A percentile compares a stretch with the other conserved stretches of the same genome.
These are phyloP conservation scores for Colletotrichum trifolii DNA, from an alignment of 2,329 filamentous ascomycete genomes.

Conservation along the genomic window DNA sequence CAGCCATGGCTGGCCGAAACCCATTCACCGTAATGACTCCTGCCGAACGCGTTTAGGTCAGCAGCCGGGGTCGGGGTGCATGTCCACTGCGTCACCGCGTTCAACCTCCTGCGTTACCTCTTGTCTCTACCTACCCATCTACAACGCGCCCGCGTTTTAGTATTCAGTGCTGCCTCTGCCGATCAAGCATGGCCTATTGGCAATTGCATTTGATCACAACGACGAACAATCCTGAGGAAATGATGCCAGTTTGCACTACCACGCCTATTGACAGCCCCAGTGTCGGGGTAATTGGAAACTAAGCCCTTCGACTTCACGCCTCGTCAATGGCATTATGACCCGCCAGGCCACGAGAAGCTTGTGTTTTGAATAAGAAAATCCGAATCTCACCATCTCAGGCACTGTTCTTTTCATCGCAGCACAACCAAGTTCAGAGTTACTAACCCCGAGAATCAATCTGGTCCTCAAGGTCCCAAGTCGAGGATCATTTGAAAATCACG, in stretches of 20 bases:
- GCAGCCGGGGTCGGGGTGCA: slow-evolving; percentile 15
- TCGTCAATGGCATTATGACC: slow-evolving; percentile 40
- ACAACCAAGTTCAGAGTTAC: too few species aligned
- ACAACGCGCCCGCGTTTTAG: too few species aligned
- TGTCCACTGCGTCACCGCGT: slow-evolving; percentile 29
- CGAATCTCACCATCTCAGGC: not conserved
- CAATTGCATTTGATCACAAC: slow-evolving; percentile 1
- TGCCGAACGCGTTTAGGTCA: slow-evolving; percentile 24
- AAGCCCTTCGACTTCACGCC: slow-evolving; percentile 43
- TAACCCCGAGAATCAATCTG: too few species aligned
- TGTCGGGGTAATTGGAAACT: slow-evolving; percentile 59
- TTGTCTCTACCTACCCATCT: too few species aligned
- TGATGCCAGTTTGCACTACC: slow-evolving; percentile 39
- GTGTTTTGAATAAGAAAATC: not conserved
- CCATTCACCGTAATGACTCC: slow-evolving; percentile 11
- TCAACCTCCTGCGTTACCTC: not conserved
- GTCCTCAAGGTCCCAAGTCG: not conserved
- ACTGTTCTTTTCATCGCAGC: not conserved
- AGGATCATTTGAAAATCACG: not conserved
- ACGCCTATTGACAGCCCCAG: slow-evolving; percentile 60
- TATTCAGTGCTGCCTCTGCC: not conserved
- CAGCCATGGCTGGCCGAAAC: slow-evolving; percentile 11
- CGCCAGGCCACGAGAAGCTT: slow-evolving; percentile 10
- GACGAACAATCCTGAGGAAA: slow-evolving; percentile 25
- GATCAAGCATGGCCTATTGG: slow-evolving; percentile 11